phyloP scores from a whole-genome alignment of 2,329 filamentous ascomycete species.

The Diatrype stigma region DNA sequence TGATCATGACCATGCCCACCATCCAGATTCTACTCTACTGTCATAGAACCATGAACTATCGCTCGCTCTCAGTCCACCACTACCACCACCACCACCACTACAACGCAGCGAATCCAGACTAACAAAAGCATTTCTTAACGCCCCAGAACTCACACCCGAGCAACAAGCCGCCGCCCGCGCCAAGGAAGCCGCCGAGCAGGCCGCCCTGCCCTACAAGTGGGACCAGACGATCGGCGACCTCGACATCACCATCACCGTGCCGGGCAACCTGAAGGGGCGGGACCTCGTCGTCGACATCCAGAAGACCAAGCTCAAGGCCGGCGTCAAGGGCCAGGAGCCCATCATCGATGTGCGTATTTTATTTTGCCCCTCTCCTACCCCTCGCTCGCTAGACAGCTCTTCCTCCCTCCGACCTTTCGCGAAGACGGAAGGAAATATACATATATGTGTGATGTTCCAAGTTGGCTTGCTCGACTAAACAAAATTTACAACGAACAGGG shows the following conservation, averaged over 20 bases:
- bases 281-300: slow-evolving; percentile 82
- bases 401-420: no score
- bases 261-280: slow-evolving; percentile 76
- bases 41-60: no score
- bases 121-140: no score
- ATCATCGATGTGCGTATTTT: slow-evolving; percentile 65
- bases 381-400: no score
- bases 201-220: slow-evolving; percentile 94
- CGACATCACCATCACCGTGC: slow-evolving; percentile 73
- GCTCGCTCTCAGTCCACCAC: no score
- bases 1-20: background rate
- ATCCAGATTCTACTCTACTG: slow-evolving; percentile 46
- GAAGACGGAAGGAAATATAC: no score
- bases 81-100: no score
- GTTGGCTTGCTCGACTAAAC: background rate
- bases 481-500: slow-evolving; percentile 66
- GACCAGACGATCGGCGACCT: slow-evolving; percentile 86
- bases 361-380: no score
- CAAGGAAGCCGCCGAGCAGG: slow-evolving; percentile 83
- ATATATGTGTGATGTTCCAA: no score
- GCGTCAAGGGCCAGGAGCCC: slow-evolving; percentile 82
- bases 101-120: no score
- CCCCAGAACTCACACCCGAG: no score
- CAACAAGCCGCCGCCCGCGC: slow-evolving; percentile 57
- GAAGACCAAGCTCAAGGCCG: slow-evolving; percentile 72